Evolutionary conservation across 2,329 filamentous ascomycete species (phyloP), one percentile per base, ranked within the genome.

Genomic region (Fusarium transvaalense): DNA sequence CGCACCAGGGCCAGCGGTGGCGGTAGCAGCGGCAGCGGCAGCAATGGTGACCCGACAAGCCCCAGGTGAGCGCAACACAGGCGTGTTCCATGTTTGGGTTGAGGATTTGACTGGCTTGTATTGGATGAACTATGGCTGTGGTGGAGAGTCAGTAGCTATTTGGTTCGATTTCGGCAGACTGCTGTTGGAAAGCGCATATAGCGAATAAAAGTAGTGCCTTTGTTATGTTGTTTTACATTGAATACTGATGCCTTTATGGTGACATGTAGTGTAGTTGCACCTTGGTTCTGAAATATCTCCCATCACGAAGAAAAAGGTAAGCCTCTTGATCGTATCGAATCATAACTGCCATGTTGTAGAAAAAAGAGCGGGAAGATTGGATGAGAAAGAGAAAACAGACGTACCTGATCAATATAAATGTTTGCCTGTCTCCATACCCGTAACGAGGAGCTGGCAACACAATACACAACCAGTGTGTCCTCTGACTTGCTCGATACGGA

Each of bases 31-130:
- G 82, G 83, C 38, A 83, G 82, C 69, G 81, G 80, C n/a, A 86
- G 85, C 72, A 74, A 81, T 35, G 78, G 81, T 51, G 86, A 87
- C 71, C 83, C 85, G 25, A 82, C 80, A 63, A 89, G 87, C 74
- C 86, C 72, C 31, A 68, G 69, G 38, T 72, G 68, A 73, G 54
- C 38, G 29, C 34, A 38, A 15, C n/a, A 17, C 13, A 10, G 35
- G 23, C 47, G 39, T 39, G 23, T 27, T 19, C 23, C 23, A 13
- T 50, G 13, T 19, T 50, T 29, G 34, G 23, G 47, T 35, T 55
- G 25, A 17, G 47, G 25, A 39, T 50, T 59, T 43, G 50, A 27
- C 31, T 47, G 19, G 31, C 14, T 29, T 46, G n/a, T 19, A 35
- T 17, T 37, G 42, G 31, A 31, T 10, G 31, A 55, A 68, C 14